Percentiles rank a stretch among this genome's conserved stretches.
phyloP scores from a whole-genome alignment of 371 early-diverging fungal genomes.

The Conidiobolus coronatus region DNA sequence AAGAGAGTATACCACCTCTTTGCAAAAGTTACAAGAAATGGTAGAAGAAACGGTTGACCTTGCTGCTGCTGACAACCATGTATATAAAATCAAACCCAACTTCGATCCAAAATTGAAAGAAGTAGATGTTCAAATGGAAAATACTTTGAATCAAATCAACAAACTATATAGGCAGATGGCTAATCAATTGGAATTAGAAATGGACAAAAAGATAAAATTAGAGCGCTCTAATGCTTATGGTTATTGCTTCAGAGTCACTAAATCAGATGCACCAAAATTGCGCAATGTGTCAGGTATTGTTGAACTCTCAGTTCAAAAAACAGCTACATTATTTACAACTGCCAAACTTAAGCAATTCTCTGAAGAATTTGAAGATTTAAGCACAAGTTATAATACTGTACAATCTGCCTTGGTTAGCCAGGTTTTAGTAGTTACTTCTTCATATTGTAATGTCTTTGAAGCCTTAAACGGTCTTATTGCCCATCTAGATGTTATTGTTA shows the following conservation, averaged over 20 bases:
- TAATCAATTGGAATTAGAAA: slow-evolving; percentile 38
- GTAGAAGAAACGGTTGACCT: slow-evolving; percentile 84
- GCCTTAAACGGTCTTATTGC: slow-evolving; percentile 45
- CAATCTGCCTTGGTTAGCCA: slow-evolving; percentile 47
- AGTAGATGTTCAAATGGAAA: slow-evolving; percentile 31
- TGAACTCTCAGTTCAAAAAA: slow-evolving; percentile 75
- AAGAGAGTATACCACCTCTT: slow-evolving; percentile 20
- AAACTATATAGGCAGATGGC: slow-evolving; percentile 16
- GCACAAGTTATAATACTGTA: slow-evolving; percentile 29
- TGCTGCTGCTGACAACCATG: slow-evolving; percentile 60
- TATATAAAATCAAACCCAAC: slow-evolving; percentile 69
- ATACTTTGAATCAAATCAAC: slow-evolving; percentile 22
- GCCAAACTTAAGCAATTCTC: slow-evolving; percentile 30
- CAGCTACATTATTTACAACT: slow-evolving; percentile 76
- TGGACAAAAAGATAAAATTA: slow-evolving; percentile 72
- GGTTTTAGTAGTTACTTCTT: slow-evolving; percentile 6
- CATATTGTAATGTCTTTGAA: slow-evolving; percentile 64
- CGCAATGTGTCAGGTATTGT: slow-evolving; percentile 39
- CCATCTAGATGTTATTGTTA: slow-evolving; percentile 68
- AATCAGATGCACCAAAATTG: slow-evolving; percentile 32
- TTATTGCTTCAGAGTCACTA: slow-evolving; percentile 64
- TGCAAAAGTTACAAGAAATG: slow-evolving; percentile 39
- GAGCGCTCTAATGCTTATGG: slow-evolving; percentile 64
- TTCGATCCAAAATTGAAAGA: slow-evolving; percentile 52
- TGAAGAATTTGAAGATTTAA: slow-evolving; percentile 20